phyloP scores from a whole-genome alignment of 2,329 filamentous ascomycete genomes.

The Aspergillus fischeri region DNA sequence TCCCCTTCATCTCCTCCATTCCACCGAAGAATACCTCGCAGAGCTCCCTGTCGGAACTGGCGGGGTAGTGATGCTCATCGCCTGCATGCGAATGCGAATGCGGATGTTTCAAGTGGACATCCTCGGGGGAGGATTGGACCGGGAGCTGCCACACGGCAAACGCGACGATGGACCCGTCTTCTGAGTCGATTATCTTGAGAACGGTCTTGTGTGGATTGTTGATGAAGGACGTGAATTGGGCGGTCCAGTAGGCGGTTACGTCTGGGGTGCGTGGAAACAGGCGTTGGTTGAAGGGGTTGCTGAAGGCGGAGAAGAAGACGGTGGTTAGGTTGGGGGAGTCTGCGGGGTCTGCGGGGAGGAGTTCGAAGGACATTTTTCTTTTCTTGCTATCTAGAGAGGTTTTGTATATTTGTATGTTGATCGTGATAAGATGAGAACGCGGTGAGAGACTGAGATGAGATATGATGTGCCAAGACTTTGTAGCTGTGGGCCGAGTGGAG shows the following conservation, averaged over 20 bases:
- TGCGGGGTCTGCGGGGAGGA: conserved; percentile 9
- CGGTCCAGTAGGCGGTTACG: conserved; percentile 16
- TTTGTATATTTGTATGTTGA: background rate
- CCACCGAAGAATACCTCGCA: conserved; percentile 18
- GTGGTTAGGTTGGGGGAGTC: conserved; percentile 16
- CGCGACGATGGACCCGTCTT: conserved; percentile 12
- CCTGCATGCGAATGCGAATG: background rate
- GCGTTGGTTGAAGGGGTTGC: conserved; percentile 13
- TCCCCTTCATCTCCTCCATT: conserved; percentile 12
- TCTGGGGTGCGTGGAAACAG: conserved; percentile 24
- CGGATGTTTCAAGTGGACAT: background rate
- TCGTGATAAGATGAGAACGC: background rate
- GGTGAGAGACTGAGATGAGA: background rate
- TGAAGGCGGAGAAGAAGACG: conserved; percentile 23
- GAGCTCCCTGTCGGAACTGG: conserved; percentile 14
- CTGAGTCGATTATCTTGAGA: conserved; percentile 9
- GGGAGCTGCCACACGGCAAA: conserved; percentile 25
- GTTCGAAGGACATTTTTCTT: conserved; percentile 14
- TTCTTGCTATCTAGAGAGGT: too few species aligned
- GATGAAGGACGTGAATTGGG: conserved; percentile 2
- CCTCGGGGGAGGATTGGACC: background rate
- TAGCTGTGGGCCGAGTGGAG: background rate
- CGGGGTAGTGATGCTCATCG: conserved; percentile 10
- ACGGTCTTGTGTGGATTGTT: conserved; percentile 9
- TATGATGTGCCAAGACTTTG: background rate